Conservation (phyloP, 306 rosid genomes). For the Malus orientalis region DNA sequence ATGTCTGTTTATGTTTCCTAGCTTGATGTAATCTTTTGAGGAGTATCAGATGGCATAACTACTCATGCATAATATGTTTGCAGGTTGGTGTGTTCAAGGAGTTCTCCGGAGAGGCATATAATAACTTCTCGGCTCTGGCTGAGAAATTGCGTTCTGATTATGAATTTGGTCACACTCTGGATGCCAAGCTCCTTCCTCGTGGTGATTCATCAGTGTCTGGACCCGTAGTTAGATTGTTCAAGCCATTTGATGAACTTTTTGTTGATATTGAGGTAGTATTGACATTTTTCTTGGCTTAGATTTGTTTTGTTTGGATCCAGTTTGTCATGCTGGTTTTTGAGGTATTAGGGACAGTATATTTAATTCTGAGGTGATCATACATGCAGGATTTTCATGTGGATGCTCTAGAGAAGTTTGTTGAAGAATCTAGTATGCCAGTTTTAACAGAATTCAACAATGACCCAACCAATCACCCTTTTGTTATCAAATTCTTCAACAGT, state of each 20-base stretch:
- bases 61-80: conserved; percentile 7
- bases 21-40: background rate
- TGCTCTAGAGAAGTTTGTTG: conserved; percentile 65
- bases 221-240: conserved; percentile 67
- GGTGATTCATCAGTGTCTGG: conserved; percentile 80
- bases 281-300: background rate
- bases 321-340: background rate
- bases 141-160: conserved; percentile 82
- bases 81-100: conserved; percentile 80
- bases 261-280: conserved; percentile 65
- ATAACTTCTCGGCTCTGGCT: conserved; percentile 48
- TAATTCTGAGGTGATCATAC: conserved; percentile 2
- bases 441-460: conserved; percentile 66
- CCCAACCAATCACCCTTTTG: conserved; percentile 58
- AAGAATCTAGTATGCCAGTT: conserved; percentile 47
- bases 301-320: background rate
- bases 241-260: conserved; percentile 88
- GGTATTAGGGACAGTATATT: background rate
- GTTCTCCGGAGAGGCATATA: conserved; percentile 77
- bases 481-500: conserved; percentile 56
- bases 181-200: conserved; percentile 80
- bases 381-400: conserved; percentile 66
- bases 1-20: background rate
- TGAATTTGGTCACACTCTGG: conserved; percentile 72
- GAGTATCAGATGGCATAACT: background rate